phyloP scores from a whole-genome alignment of 345 rosid genomes.

The Jatropha curcas region DNA sequence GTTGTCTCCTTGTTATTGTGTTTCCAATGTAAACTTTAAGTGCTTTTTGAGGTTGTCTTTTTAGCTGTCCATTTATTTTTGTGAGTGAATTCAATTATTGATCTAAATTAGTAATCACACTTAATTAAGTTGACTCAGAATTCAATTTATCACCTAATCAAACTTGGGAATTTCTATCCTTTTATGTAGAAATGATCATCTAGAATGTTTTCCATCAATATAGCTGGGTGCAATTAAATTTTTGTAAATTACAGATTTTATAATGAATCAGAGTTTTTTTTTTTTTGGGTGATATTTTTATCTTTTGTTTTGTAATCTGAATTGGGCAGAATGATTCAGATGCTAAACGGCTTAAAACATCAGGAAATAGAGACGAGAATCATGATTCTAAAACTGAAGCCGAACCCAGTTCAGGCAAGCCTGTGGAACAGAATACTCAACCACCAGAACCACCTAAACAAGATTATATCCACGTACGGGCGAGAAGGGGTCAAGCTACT shows the following conservation, averaged over 20 bases:
- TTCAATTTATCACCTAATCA: background rate
- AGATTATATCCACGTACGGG: slow-evolving; percentile 93
- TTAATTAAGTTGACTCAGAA: background rate
- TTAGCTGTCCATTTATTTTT: background rate
- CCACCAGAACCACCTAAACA: slow-evolving; percentile 64
- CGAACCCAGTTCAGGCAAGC: slow-evolving; percentile 52
- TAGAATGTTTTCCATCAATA: background rate
- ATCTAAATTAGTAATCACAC: background rate
- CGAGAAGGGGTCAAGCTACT: slow-evolving; percentile 95
- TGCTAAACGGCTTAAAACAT: slow-evolving; percentile 59
- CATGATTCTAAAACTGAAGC: slow-evolving; percentile 47
- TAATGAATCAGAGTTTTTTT: background rate
- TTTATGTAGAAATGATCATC: background rate
- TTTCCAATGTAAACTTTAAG: background rate
- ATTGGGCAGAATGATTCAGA: slow-evolving; percentile 49
- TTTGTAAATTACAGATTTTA: too few relatives aligned
- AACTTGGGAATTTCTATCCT: background rate
- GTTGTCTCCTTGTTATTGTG: slow-evolving; percentile 7
- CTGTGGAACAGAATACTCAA: slow-evolving; percentile 47
- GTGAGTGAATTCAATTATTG: slow-evolving; percentile 1
- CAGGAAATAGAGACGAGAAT: slow-evolving; percentile 51
- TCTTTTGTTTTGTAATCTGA: slow-evolving; percentile 16
- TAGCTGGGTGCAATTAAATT: background rate
- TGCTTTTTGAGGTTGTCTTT: slow-evolving; percentile 14
- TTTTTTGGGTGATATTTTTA: background rate